Conservation (phyloP, 2,329 filamentous ascomycete genomes). For the Aspergillus phoenicis region DNA sequence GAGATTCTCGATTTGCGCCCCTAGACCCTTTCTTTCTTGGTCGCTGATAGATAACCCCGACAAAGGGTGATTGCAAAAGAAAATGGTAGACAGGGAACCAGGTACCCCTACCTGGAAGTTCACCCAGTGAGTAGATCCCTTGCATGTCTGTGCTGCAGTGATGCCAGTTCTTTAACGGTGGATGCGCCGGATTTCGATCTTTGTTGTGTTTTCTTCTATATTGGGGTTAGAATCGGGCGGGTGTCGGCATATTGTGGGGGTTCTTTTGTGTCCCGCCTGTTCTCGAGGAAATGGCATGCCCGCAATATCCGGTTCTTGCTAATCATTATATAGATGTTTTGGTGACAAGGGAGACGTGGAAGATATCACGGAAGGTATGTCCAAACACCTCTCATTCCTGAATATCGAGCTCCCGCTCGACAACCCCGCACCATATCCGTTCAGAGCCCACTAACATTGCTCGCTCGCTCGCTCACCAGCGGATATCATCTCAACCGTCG, state of each 20-base stretch:
- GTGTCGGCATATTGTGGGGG: not conserved
- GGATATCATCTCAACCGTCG: constrained; percentile 56
- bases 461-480: constrained; percentile 31
- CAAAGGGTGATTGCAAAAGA: constrained; percentile 50
- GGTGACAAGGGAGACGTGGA: constrained; percentile 99
- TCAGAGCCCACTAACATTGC: constrained; percentile 2
- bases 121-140: constrained; percentile 75
- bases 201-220: not conserved
- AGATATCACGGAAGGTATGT: constrained; percentile 90
- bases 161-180: not conserved
- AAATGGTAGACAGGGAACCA: constrained; percentile 95
- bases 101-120: constrained; percentile 99
- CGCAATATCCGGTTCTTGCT: not conserved
- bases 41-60: constrained; percentile 23
- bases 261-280: not conserved
- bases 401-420: not conserved
- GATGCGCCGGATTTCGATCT: not conserved
- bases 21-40: constrained; percentile 20
- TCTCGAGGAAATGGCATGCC: not conserved
- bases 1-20: constrained; percentile 14
- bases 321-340: constrained; percentile 72
- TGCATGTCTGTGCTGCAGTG: constrained; percentile 8
- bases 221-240: not conserved
- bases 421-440: no score
- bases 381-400: not conserved